phyloP scores from a whole-genome alignment of 352 stramenopile species.

The Stramenopiles sp. region DNA sequence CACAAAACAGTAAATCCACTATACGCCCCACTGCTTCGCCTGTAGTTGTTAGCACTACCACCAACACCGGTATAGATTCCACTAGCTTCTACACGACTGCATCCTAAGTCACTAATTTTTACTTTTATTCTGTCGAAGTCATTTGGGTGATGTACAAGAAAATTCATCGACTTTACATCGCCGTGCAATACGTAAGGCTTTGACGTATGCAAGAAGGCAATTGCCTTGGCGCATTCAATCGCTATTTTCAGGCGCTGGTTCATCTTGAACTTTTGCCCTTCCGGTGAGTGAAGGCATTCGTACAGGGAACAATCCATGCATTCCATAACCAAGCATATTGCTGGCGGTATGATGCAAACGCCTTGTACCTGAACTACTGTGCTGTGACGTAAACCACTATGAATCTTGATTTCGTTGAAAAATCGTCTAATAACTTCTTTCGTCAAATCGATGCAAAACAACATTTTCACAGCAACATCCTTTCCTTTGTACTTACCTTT shows the following conservation, averaged over 20 bases:
- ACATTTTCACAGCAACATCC: not conserved
- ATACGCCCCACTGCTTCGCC: not conserved
- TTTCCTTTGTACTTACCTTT: constrained; percentile 2
- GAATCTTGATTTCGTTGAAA: constrained; percentile 5
- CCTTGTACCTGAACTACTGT: not conserved
- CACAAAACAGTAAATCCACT: not conserved
- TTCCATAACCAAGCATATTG: not conserved
- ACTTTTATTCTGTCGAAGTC: not conserved
- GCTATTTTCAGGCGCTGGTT: not conserved
- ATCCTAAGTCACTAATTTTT: not conserved
- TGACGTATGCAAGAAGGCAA: not conserved
- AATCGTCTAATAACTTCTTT: not conserved
- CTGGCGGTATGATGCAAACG: constrained; percentile 1
- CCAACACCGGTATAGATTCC: not conserved
- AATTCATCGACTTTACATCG: constrained; percentile 5
- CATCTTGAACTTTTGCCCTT: not conserved
- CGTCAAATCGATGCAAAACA: constrained; percentile 3
- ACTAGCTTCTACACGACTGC: not conserved
- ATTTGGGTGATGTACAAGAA: not conserved
- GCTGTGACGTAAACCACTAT: not conserved
- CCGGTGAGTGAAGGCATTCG: not conserved
- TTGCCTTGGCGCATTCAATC: not conserved
- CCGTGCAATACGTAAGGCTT: not conserved
- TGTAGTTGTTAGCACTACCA: not conserved
- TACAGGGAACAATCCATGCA: not conserved